phyloP scores from a whole-genome alignment of 2,329 filamentous ascomycete genomes.

The Parastagonospora nodorum region DNA sequence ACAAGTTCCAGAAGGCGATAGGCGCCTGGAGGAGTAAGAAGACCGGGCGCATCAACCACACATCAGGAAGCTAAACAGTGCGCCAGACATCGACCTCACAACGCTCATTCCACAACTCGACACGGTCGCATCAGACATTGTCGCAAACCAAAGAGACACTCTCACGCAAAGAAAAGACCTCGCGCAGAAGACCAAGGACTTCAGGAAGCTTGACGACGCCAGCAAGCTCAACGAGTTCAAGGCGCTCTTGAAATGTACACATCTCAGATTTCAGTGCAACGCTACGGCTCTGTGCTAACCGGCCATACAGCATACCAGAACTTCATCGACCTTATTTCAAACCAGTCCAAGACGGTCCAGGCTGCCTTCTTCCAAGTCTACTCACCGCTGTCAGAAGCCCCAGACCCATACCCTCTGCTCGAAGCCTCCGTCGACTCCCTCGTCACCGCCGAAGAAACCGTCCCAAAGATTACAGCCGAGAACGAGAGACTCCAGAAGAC shows the following conservation, averaged over 20 bases:
- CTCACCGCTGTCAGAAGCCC: conserved; percentile 90
- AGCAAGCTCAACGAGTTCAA: conserved; percentile 89
- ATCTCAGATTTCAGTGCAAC: background rate
- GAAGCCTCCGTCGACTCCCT: conserved; percentile 96
- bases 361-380: conserved; percentile 93
- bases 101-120: conserved; percentile 84
- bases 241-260: conserved; percentile 77
- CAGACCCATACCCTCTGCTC: conserved; percentile 93
- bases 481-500: conserved; percentile 85
- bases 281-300: conserved; percentile 18
- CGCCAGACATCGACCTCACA: conserved; percentile 81
- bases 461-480: conserved; percentile 87
- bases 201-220: conserved; percentile 88
- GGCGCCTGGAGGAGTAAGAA: conserved; percentile 88
- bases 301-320: conserved; percentile 80
- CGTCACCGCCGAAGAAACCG: conserved; percentile 86
- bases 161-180: conserved; percentile 94
- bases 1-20: conserved; percentile 97
- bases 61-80: conserved; percentile 18
- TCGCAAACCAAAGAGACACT: conserved; percentile 91
- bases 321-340: conserved; percentile 95
- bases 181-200: conserved; percentile 99
- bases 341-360: conserved; percentile 92
- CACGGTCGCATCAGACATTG: conserved; percentile 91
- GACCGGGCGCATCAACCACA: background rate